Percentiles rank a stretch among this genome's conserved stretches.
Conservation (phyloP, 306 rosid genomes). For the Casuarina glauca region DNA sequence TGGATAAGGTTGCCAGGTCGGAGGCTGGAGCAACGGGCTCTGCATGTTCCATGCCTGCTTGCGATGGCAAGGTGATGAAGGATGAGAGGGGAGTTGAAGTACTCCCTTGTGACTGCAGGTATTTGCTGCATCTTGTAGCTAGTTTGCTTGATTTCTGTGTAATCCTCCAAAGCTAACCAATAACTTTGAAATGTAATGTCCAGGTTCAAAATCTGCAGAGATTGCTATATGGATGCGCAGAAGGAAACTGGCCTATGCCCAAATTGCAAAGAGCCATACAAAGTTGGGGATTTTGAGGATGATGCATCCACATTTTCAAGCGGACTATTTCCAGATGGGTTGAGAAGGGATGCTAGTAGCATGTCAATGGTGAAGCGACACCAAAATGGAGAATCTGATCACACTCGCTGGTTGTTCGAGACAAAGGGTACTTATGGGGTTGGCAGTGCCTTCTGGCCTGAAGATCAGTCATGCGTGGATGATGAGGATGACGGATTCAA, state of each 20-base stretch:
- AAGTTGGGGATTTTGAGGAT: constrained; percentile 53
- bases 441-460: constrained; percentile 78
- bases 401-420: constrained; percentile 82
- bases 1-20: constrained; percentile 84
- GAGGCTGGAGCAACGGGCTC: constrained; percentile 86
- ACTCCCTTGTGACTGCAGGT: constrained; percentile 91
- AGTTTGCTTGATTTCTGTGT: not conserved
- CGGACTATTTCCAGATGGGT: constrained; percentile 51
- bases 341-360: constrained; percentile 49
- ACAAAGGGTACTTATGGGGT: constrained; percentile 79
- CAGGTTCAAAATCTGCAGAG: constrained; percentile 89
- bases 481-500: constrained; percentile 37
- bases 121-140: not conserved
- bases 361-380: constrained; percentile 80
- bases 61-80: constrained; percentile 85
- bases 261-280: constrained; percentile 79
- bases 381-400: constrained; percentile 78
- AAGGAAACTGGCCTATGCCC: constrained; percentile 71
- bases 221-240: constrained; percentile 75
- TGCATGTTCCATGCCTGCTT: constrained; percentile 60
- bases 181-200: not conserved
- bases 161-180: not conserved
- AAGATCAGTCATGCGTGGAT: constrained; percentile 42
- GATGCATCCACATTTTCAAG: constrained; percentile 36
- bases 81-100: constrained; percentile 80